Evolutionary conservation across 176 grass and related monocot genomes (phyloP), one percentile per base, ranked within the genome.

Genomic region (Juncus effusus): DNA sequence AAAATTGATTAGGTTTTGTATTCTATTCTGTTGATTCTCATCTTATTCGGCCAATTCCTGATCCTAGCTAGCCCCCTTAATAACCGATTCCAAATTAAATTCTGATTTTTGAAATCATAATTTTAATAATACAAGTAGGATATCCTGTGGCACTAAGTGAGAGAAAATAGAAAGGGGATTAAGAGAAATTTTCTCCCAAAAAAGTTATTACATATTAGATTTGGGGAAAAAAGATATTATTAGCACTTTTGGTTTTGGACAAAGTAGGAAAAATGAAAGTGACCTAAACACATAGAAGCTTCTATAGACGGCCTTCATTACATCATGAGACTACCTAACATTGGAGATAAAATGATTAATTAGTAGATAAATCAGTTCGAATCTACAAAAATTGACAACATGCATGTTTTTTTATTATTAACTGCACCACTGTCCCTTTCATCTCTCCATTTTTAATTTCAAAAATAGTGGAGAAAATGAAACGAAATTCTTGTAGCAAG

Each of bases 321-420:
- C 66, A 70, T 56, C 66, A 70, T 70, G 37, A 56, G 51, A 56
- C 49, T 37, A 69, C 51, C 66, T 54, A 70, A 70, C 66, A 15
- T 56, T 16, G 19, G 51, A 8, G 13, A 41, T 28, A 28, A 28
- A 28, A 28, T 28, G 19, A 28, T 28, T 28, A 13, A 15, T 66
- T 35, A 49, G 16, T 51, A 63, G n/a, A 70, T 41, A 35, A 70
- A 55, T 70, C 19, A 28, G 19, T 28, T 40, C 40, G 36, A 6
- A 40, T 56, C 35, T 12, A 56, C 6, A 41, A 56, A 67, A 70
- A 38, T 55, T 70, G 66, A 56, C 66, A 70, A 5, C 16, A 53
- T 39, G 9, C 8, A 39, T 14, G 7, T 7, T 56, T 42, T 41
- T 40, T 12, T 51, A 0, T 66, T 40, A 7, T 55, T 66, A 13